Evolutionary conservation across 108 stramenopile species (phyloP).

Genomic region (Pseudonitzschia delicatissima): DNA sequence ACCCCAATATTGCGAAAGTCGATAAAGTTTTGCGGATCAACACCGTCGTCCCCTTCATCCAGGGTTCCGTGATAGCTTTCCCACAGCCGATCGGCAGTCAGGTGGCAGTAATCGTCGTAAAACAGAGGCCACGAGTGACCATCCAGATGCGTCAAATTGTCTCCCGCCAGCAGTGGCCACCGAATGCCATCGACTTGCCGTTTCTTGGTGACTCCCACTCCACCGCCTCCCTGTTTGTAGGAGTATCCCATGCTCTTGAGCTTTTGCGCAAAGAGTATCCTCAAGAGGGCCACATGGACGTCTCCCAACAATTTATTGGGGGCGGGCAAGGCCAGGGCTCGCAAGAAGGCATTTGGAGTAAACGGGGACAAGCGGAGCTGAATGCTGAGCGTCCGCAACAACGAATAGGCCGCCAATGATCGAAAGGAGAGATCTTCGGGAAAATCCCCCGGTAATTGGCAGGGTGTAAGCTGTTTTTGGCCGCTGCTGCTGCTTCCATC

Average conservation of each 20-base stretch:
- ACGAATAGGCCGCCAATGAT: constrained; percentile 67
- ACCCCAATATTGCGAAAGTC: constrained; percentile 36
- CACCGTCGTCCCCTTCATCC: constrained; percentile 2
- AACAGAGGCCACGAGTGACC: constrained; percentile 74
- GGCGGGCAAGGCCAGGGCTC: constrained; percentile 60
- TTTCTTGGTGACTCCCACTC: constrained; percentile 15
- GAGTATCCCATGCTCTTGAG: constrained; percentile 48
- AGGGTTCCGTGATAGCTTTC: constrained; percentile 25
- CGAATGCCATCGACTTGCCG: constrained; percentile 38
- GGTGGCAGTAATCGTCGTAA: constrained; percentile 74
- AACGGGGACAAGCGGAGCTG: constrained; percentile 73
- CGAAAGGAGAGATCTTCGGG: constrained; percentile 45
- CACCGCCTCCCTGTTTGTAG: constrained; percentile 38
- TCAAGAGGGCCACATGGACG: constrained; percentile 66
- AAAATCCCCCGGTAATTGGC: constrained; percentile 42
- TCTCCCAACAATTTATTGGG: constrained; percentile 66
- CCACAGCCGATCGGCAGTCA: constrained; percentile 63
- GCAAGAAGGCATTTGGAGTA: constrained; percentile 66
- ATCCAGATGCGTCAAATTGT: constrained; percentile 77
- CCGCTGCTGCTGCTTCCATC: neutral
- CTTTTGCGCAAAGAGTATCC: constrained; percentile 47
- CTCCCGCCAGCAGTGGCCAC: constrained; percentile 54
- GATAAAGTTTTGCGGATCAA: neutral
- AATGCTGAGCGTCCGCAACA: constrained; percentile 70
- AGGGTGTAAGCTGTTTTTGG: constrained; percentile 5